A percentile compares a stretch with the other conserved stretches of the same genome.
These are phyloP conservation scores for Graphilbum sp. DNA, from an alignment of 2,329 filamentous ascomycete genomes.

Conservation along the genomic window DNA sequence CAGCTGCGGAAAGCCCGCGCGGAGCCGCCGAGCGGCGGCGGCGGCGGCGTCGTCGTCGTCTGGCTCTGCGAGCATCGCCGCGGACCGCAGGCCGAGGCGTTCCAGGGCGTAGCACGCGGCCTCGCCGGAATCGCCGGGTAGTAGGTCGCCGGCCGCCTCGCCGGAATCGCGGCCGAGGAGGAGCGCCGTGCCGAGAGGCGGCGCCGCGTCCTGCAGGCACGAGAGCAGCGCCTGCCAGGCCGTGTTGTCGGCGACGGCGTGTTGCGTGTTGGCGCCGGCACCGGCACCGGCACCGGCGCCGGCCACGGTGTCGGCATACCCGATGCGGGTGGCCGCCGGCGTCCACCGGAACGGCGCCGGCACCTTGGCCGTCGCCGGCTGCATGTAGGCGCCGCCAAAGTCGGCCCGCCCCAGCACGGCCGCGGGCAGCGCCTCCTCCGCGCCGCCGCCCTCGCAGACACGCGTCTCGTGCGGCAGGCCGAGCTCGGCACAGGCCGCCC, in stretches of 20 bases:
- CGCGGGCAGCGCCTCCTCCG: too few species aligned
- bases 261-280: background rate
- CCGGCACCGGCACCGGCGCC: background rate
- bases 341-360: background rate
- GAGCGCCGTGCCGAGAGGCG: background rate
- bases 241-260: background rate
- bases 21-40: background rate
- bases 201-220: background rate
- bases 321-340: background rate
- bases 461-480: background rate
- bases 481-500: background rate
- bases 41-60: too few species aligned
- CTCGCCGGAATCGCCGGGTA: too few species aligned
- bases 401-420: background rate
- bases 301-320: background rate
- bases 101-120: background rate
- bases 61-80: background rate
- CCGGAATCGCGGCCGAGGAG: background rate
- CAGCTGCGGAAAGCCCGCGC: background rate
- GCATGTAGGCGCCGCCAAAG: slow-evolving; percentile 1
- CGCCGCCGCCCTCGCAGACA: background rate
- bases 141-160: too few species aligned
- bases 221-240: background rate
- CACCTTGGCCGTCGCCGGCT: background rate
- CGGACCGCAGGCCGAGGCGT: background rate